Conservation (phyloP, 2,329 filamentous ascomycete genomes). For the Fusarium sp. region DNA sequence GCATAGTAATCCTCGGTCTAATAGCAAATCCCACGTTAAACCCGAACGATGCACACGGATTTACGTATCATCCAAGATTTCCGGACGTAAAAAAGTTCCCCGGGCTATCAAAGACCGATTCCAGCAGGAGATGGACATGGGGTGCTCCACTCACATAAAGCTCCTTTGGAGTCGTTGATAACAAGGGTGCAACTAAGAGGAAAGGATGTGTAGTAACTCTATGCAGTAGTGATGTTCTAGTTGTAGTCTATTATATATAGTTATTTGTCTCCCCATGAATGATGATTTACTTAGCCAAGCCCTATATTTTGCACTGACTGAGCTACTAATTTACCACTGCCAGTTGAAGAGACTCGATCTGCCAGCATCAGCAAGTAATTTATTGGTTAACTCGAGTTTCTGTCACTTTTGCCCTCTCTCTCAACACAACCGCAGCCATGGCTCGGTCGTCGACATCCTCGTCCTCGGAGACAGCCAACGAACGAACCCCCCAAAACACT, state of each 20-base stretch:
- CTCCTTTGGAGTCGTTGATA: neutral
- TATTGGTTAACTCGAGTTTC: neutral
- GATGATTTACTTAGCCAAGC: neutral
- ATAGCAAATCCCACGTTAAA: no score
- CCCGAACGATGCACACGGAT: no score
- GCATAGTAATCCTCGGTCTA: no score
- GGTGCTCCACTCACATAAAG: neutral
- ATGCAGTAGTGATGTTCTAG: neutral
- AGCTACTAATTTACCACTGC: neutral
- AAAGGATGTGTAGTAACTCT: neutral
- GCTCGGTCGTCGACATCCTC: slow-evolving; percentile 40
- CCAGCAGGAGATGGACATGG: slow-evolving; percentile 1
- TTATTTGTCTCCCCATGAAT: neutral
- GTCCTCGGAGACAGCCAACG: slow-evolving; percentile 44
- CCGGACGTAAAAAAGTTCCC: neutral
- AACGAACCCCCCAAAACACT: slow-evolving; percentile 26
- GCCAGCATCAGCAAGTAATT: neutral
- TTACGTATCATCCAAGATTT: no score
- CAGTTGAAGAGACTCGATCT: neutral
- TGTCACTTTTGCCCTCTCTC: neutral
- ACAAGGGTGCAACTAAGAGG: neutral
- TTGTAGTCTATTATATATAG: neutral
- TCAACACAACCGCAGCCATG: slow-evolving; percentile 27
- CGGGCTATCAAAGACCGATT: neutral
- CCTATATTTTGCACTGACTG: neutral